Conservation (phyloP, 208 protist species). For the Balamuthia mandrillaris region DNA sequence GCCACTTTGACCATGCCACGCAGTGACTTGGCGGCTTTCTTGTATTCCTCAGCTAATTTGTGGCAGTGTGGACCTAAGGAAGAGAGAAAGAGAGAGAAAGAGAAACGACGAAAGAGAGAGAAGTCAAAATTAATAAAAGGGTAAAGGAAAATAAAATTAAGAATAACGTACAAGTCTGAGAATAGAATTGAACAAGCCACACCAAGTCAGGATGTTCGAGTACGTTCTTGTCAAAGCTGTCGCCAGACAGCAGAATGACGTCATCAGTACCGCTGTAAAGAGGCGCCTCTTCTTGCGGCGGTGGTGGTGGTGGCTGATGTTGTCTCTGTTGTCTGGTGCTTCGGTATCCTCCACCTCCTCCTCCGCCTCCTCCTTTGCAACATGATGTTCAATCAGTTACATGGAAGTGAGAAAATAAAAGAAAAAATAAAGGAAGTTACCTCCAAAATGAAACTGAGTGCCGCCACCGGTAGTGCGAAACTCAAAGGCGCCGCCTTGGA, state of each 20-base stretch:
- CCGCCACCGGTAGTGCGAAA: background rate
- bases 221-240: constrained; percentile 11
- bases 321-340: too few species aligned
- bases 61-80: constrained; percentile 16
- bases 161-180: background rate
- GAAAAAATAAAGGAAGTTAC: background rate
- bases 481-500: background rate
- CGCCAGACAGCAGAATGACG: background rate
- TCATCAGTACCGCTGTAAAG: constrained; percentile 14
- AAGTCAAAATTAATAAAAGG: too few species aligned
- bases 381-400: background rate
- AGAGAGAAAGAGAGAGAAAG: too few species aligned
- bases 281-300: too few species aligned
- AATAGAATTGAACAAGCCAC: constrained; percentile 36
- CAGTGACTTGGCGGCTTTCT: constrained; percentile 5
- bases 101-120: too few species aligned
- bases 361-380: background rate
- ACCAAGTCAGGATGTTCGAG: background rate
- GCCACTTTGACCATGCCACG: constrained; percentile 25
- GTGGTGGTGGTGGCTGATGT: too few species aligned
- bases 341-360: too few species aligned
- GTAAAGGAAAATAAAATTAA: background rate
- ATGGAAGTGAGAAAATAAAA: too few species aligned
- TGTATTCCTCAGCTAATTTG: background rate
- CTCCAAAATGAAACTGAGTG: background rate